These are phyloP conservation scores for Penicillium argentinense DNA, from an alignment of 495 filamentous ascomycete species.

Conservation along the genomic window DNA sequence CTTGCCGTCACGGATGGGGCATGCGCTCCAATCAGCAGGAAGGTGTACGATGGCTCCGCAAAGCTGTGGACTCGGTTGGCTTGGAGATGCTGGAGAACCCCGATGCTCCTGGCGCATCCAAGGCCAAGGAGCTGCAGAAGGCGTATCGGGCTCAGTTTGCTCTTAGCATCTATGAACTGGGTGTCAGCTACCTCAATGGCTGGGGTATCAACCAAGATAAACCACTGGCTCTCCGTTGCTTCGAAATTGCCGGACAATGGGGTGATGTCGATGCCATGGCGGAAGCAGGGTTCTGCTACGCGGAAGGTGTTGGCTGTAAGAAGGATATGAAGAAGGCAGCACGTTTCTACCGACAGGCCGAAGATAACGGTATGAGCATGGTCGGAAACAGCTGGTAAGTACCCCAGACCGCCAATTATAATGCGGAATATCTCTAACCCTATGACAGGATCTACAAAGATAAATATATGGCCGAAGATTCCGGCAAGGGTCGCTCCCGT, in stretches of 20 bases:
- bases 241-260: constrained; percentile 95
- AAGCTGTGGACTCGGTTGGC: constrained; percentile 81
- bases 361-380: constrained; percentile 93
- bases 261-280: constrained; percentile 94
- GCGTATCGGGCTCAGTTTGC: constrained; percentile 88
- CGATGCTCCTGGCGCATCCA: constrained; percentile 59
- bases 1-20: constrained; percentile 97
- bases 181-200: constrained; percentile 95
- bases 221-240: constrained; percentile 80
- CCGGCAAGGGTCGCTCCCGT: constrained; percentile 38
- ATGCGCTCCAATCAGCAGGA: constrained; percentile 89
- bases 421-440: constrained; percentile 11
- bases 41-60: constrained; percentile 85
- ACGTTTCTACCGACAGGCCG: constrained; percentile 84
- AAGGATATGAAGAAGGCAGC: constrained; percentile 96
- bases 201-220: constrained; percentile 97
- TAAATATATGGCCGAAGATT: constrained; percentile 85
- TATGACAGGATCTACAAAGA: constrained; percentile 81
- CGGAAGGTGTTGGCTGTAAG: constrained; percentile 81
- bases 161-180: constrained; percentile 90
- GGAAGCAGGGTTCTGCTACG: constrained; percentile 86
- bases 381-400: constrained; percentile 95
- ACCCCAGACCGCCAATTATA: no score
- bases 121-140: constrained; percentile 65
- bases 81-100: constrained; percentile 82